These are phyloP conservation scores for Claviceps fusiformis DNA, from an alignment of 2,329 filamentous ascomycete genomes.

Conservation along the genomic window DNA sequence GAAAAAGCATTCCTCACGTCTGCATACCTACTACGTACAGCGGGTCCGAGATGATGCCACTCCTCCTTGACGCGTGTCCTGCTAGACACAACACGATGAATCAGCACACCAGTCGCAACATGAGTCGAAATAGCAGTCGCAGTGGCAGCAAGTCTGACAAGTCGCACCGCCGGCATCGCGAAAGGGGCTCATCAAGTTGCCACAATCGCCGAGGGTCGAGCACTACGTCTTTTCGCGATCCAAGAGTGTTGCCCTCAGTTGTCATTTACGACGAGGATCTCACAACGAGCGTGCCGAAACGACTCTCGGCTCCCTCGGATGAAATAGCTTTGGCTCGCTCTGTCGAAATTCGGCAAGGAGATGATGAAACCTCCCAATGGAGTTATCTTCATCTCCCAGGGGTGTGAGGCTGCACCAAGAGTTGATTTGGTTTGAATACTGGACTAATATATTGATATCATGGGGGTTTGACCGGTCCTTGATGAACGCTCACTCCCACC, in stretches of 20 bases:
- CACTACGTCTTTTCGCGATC: slow-evolving; percentile 10
- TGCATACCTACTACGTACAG: slow-evolving; percentile 48
- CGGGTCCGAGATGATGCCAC: slow-evolving; percentile 42
- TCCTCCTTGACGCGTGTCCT: slow-evolving; percentile 8
- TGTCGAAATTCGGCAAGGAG: slow-evolving; percentile 8
- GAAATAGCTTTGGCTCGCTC: slow-evolving; percentile 8
- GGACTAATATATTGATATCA: background rate
- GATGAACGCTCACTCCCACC: too few species aligned
- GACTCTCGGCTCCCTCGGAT: slow-evolving; percentile 17
- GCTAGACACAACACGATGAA: slow-evolving; percentile 7
- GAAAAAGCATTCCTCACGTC: slow-evolving; percentile 41
- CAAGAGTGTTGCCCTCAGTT: slow-evolving; percentile 15
- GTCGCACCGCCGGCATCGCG: background rate
- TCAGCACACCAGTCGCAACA: slow-evolving; percentile 1
- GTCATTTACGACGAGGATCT: slow-evolving; percentile 26
- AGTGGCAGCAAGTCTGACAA: slow-evolving; percentile 1
- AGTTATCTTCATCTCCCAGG: slow-evolving; percentile 24
- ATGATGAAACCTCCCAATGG: slow-evolving; percentile 19
- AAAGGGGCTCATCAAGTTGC: background rate
- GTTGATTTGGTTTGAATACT: background rate
- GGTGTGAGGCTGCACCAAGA: slow-evolving; percentile 12
- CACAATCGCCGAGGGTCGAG: slow-evolving; percentile 4
- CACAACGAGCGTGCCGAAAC: slow-evolving; percentile 14
- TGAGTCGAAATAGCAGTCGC: background rate
- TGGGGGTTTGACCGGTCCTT: too few species aligned